These are phyloP conservation scores for Jasminum sambac DNA, from an alignment of 257 asterid species.

Conservation along the genomic window DNA sequence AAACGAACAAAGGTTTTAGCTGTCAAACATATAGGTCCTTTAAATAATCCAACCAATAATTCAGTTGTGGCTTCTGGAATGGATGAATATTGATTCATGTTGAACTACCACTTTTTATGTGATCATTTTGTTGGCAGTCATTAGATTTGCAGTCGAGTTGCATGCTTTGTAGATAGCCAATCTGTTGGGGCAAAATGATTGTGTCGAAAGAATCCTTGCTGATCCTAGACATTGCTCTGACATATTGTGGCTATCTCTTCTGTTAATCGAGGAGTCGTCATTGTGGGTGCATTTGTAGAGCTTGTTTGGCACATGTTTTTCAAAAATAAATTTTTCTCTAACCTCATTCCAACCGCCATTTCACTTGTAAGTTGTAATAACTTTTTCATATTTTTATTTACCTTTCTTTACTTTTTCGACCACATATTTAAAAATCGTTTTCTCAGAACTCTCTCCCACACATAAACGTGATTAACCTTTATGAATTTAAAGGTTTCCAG, in stretches of 20 bases:
- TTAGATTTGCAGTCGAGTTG: constrained; percentile 1
- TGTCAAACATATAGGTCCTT: background rate
- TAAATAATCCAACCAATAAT: background rate
- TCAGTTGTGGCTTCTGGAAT: background rate
- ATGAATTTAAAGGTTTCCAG: too few species aligned
- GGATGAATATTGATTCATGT: background rate
- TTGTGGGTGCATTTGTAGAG: too few species aligned
- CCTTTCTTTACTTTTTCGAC: too few species aligned
- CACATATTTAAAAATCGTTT: too few species aligned
- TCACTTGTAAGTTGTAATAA: too few species aligned
- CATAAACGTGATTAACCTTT: too few species aligned
- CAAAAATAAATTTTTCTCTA: too few species aligned
- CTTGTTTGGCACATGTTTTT: too few species aligned
- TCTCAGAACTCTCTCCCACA: too few species aligned
- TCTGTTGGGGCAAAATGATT: background rate
- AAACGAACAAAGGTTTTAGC: too few species aligned
- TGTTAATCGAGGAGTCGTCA: background rate
- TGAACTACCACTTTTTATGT: background rate
- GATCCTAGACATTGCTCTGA: background rate
- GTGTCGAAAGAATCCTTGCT: background rate
- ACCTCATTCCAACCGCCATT: too few species aligned
- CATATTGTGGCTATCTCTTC: background rate
- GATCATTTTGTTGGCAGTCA: background rate
- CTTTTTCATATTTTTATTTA: too few species aligned
- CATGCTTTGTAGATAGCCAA: background rate